A percentile compares a stretch with the other conserved stretches of the same genome.
Conservation (phyloP, 116 monocot species). For the Cymodocea nodosa region DNA sequence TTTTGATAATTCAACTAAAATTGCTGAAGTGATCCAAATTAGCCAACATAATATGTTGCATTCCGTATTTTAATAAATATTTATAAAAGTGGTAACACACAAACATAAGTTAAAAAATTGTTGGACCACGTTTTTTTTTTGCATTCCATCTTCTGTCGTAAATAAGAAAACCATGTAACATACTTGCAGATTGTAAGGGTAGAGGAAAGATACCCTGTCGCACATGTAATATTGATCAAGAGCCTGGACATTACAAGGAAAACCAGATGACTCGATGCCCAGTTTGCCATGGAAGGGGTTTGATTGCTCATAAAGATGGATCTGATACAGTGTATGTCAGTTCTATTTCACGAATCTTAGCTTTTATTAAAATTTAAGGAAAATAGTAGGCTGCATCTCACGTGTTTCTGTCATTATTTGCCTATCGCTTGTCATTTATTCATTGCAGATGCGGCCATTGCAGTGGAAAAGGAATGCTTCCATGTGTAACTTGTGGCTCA, state of each 20-base stretch:
- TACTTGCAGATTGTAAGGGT: slow-evolving; percentile 56
- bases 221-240: slow-evolving; percentile 53
- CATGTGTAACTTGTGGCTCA: slow-evolving; percentile 70
- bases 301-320: slow-evolving; percentile 93
- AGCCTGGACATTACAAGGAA: slow-evolving; percentile 49
- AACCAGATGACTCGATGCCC: slow-evolving; percentile 64
- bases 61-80: too few relatives aligned
- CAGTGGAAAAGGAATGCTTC: slow-evolving; percentile 62
- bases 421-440: background rate
- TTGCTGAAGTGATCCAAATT: background rate
- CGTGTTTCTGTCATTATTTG: background rate
- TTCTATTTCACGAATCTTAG: background rate
- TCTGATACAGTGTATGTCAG: slow-evolving; percentile 75
- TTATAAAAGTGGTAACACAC: too few relatives aligned
- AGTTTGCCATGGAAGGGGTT: slow-evolving; percentile 81
- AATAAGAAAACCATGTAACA: background rate
- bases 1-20: too few relatives aligned
- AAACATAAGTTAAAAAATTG: too few relatives aligned
- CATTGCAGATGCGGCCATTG: slow-evolving; percentile 65
- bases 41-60: too few relatives aligned
- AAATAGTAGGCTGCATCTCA: background rate
- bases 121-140: too few relatives aligned
- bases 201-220: slow-evolving; percentile 64
- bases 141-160: too few relatives aligned
- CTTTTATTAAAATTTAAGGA: too few relatives aligned